Percentiles rank a stretch among this genome's conserved stretches.
Evolutionary conservation across 2,329 filamentous ascomycete genomes (phyloP).

Genomic region (Colletotrichum tropicicola): DNA sequence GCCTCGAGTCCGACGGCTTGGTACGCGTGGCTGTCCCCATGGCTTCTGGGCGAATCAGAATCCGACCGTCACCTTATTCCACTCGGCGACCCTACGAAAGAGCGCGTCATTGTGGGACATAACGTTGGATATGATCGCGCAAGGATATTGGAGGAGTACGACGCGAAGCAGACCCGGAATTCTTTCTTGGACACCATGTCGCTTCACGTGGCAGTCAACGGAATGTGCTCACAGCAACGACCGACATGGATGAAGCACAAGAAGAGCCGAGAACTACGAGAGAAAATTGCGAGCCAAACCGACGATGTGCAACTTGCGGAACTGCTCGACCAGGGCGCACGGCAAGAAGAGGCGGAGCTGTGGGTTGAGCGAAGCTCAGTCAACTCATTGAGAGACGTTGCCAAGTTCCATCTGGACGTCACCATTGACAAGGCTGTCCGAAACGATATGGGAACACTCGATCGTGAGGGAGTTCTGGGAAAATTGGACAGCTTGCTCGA

Average conservation of each 20-base stretch:
- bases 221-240: constrained; percentile 96
- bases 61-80: constrained; percentile 85
- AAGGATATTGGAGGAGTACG: constrained; percentile 88
- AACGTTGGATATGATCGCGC: constrained; percentile 96
- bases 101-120: constrained; percentile 88
- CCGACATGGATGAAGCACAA: constrained; percentile 98
- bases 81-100: constrained; percentile 77
- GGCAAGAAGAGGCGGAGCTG: constrained; percentile 89
- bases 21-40: constrained; percentile 98
- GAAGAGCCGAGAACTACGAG: constrained; percentile 85
- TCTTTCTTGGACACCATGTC: constrained; percentile 98
- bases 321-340: constrained; percentile 73
- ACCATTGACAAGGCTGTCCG: constrained; percentile 89
- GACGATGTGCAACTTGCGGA: constrained; percentile 76
- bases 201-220: constrained; percentile 95
- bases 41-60: constrained; percentile 85
- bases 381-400: constrained; percentile 94
- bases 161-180: constrained; percentile 82
- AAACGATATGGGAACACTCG: constrained; percentile 86
- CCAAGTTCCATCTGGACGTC: constrained; percentile 93
- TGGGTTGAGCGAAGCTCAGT: constrained; percentile 96
- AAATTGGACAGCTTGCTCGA: constrained; percentile 86
- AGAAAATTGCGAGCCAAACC: constrained; percentile 78
- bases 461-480: constrained; percentile 73
- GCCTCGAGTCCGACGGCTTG: constrained; percentile 88